Base-by-base conservation (phyloP, 345 rosid species). In the Rhodamnia argentea region DNA sequence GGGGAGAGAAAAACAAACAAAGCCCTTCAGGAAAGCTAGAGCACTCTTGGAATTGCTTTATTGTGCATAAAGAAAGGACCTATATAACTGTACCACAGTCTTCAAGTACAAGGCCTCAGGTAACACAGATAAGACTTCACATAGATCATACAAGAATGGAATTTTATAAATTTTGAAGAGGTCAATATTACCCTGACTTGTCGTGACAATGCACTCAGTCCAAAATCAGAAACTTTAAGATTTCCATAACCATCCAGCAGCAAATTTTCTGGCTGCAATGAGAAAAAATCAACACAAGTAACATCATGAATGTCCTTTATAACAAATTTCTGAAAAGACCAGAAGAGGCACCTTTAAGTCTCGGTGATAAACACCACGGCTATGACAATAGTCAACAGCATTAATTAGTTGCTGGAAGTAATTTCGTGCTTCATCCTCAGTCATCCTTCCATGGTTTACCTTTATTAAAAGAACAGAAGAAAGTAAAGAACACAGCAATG, bases 161-260 rank as follows among this genome's bases (percentile, higher is more conserved):
- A 70, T 32, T 52, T 32, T 24, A 53, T 40, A 44, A 15, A 78
- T 70, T 62, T 70, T 70, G 18, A 70, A 70, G 81, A 37, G 47
- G 47, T 60, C 50, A 85, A 62, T 82, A 82, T 91, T 97, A 97
- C 98, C 99, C 96, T 91, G 92, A 97, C 94, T 97, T 97, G 98
- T 84, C 92, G 95, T 42, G 99, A 97, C 91, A 97, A 87, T 22
- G 99, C 99, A 93, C 99, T 97, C 90, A 96, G 88, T 89, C 99
- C 99, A 89, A 96, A 97, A 91, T 97, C 99, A 56, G 99, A 96
- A 89, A 97, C 98, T 92, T 95, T 97, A 85, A 97, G 98, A 92
- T 94, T 95, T 75, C 98, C 99, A 87, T 85, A 85, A 6, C 95
- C 91, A 93, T 96, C 99, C 92, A 96, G 89, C 2, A 97, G 93